Evolutionary conservation across 2,329 filamentous ascomycete genomes (phyloP), one percentile per base, ranked within the genome.

Genomic region (Lasiodiplodia gonubiensis): DNA sequence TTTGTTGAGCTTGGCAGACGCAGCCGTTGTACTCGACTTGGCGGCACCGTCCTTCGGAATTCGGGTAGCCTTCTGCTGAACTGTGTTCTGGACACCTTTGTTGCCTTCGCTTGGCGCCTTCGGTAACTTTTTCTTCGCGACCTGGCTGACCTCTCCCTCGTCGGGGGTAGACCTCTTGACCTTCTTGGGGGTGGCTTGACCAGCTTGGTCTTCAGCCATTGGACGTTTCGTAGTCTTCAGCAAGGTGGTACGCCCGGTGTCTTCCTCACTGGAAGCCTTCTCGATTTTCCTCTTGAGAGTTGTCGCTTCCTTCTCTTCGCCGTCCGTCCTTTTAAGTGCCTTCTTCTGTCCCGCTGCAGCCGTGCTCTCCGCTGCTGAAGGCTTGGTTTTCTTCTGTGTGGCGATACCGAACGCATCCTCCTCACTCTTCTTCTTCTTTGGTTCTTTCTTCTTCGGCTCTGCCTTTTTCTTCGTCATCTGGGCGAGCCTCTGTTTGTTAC

Each of bases 71-170:
- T 82, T 83, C 55, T 81, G 80, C 54, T 80, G 80, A 52, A 79
- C 78, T 54, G 84, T 30, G 42, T n/a, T 14, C 8, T 21, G 18
- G 16, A 10, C 39, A 5, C 35, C 30, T 30, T 37, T 81, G 55
- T 82, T n/a, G 84, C 86, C 73, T 86, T 86, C 76, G 84, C 10
- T 39, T 10, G 39, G 12, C 18, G 39, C 80, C 71, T 84, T 78
- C 37, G 74, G 82, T 57, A 73, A 74, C 57, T 81, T 80, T 33
- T 74, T 69, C 68, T 53, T 64, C 16, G 10, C 25, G 8, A 18
- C 21, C 14, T 48, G 23, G 11, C 25, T 21, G 12, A 23, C 48
- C 33, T 60, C 65, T 25, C 27, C 51, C 14, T 61, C 54, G 3
- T 51, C 65, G 23, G 60, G 46, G 23, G 12, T 35, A 25, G 65